phyloP scores from a whole-genome alignment of 2,329 filamentous ascomycete species.

The Colletotrichum ledebouriae region DNA sequence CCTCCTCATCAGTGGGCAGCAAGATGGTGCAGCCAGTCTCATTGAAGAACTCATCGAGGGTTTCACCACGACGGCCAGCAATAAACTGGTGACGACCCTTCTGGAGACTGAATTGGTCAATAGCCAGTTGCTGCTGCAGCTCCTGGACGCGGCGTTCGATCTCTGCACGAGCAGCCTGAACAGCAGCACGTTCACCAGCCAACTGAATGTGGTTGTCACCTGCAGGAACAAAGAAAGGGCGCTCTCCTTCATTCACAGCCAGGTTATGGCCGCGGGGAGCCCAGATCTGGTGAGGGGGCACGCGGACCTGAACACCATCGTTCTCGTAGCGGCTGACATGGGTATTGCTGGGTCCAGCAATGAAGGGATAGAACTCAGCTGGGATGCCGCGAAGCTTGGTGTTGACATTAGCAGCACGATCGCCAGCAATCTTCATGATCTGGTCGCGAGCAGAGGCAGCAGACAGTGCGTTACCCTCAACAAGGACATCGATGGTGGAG shows the following conservation, averaged over 20 bases:
- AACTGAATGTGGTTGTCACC: constrained; percentile 86
- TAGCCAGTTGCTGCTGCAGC: constrained; percentile 79
- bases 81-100: constrained; percentile 95
- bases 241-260: constrained; percentile 63
- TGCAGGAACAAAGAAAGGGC: constrained; percentile 78
- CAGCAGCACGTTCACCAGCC: constrained; percentile 85
- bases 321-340: constrained; percentile 77
- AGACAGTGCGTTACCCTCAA: constrained; percentile 92
- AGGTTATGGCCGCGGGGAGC: constrained; percentile 52
- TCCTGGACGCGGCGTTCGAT: constrained; percentile 85
- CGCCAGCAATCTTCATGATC: constrained; percentile 88
- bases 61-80: constrained; percentile 84
- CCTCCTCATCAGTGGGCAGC: constrained; percentile 81
- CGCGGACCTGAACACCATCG: constrained; percentile 82
- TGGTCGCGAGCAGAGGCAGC: constrained; percentile 86
- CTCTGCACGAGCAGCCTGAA: constrained; percentile 82
- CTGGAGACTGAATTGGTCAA: constrained; percentile 86
- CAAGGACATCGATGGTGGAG: constrained; percentile 83
- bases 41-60: constrained; percentile 86
- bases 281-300: constrained; percentile 86
- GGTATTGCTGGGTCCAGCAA: constrained; percentile 83
- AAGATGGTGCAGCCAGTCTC: constrained; percentile 93
- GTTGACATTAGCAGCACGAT: constrained; percentile 85
- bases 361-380: constrained; percentile 94
- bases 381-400: constrained; percentile 87